A percentile compares a stretch with the other conserved stretches of the same genome.
These are phyloP conservation scores for Boletales sp. DNA, from an alignment of 768 basidiomycete genomes.

Conservation along the genomic window DNA sequence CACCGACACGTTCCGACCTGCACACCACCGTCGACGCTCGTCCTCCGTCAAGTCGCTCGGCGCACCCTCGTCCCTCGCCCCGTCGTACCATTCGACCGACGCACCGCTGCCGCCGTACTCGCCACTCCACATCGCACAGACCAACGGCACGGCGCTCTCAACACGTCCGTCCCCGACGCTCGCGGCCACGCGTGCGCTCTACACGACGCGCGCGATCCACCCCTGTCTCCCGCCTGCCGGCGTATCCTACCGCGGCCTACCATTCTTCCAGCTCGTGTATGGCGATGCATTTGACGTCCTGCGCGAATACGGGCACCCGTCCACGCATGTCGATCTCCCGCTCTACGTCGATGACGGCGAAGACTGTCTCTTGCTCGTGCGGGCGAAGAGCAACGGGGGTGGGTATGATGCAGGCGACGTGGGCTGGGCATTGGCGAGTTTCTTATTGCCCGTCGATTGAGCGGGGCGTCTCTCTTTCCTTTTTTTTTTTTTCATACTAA, in stretches of 20 bases:
- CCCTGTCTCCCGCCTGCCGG: conserved; percentile 60
- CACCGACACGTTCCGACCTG: conserved; percentile 29
- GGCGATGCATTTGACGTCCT: conserved; percentile 65
- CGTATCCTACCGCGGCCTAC: conserved; percentile 67
- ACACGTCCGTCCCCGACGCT: conserved; percentile 23
- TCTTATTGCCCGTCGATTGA: conserved; percentile 58
- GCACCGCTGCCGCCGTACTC: conserved; percentile 22
- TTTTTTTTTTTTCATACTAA: too few relatives aligned
- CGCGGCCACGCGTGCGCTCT: conserved; percentile 45
- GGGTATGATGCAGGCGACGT: conserved; percentile 41
- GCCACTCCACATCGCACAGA: conserved; percentile 14
- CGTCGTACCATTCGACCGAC: conserved; percentile 20
- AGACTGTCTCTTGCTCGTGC: conserved; percentile 73
- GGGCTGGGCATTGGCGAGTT: conserved; percentile 83
- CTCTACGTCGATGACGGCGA: conserved; percentile 73
- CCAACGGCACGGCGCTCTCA: conserved; percentile 11
- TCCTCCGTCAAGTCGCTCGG: conserved; percentile 32
- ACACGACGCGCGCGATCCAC: conserved; percentile 66
- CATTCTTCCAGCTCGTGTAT: conserved; percentile 69
- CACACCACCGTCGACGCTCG: conserved; percentile 32
- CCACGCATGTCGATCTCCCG: conserved; percentile 67
- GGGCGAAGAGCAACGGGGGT: conserved; percentile 37
- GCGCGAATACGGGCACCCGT: conserved; percentile 77
- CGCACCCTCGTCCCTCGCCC: conserved; percentile 26
- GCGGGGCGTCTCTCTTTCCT: neutral